Evolutionary conservation across 805 yeast genomes (phyloP), one percentile per base, ranked within the genome.

Genomic region (Kuraishia hungarica): DNA sequence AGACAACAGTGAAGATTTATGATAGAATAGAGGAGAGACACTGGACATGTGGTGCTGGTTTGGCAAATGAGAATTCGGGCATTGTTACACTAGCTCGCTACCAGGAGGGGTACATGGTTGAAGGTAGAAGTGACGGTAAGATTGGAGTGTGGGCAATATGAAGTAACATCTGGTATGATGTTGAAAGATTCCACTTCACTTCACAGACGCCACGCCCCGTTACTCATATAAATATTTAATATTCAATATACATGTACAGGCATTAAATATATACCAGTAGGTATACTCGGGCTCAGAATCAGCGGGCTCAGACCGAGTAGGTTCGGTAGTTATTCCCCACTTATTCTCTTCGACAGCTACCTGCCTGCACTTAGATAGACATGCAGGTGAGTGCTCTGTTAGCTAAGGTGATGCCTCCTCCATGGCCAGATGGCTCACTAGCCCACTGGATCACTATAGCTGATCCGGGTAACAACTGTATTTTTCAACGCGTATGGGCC

Each of bases 21-120:
- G 86, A 86, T 62, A 69, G 90, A 54, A 68, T 74, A 1, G 75
- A 74, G 6, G 80, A 73, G 54, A 71, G 72, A 57, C 86, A 83
- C 59, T 76, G 83, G 74, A 66, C 73, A 2, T 75, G 83, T 61
- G 86, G 83, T 4, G 72, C 71, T 1, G 76, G 74, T 2, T 61
- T 64, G 11, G 56, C 65, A 8, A 71, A 67, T n/a, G 65, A 60
- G 1, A 2, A 49, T 23, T 17, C 53, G 19, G 66, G 70, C 0
- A 58, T 61, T 15, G 72, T 80, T 35, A 73, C 73, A 28, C 67
- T 67, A 52, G 78, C 81, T 11, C 71, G 79, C 51, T 83, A 81
- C 60, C 77, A 76, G 58, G 84, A 84, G 59, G 88, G 88, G 0
- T 86, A 86, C 64, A 64, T 84, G 54, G 80, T 86, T 7, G 88